phyloP scores from a whole-genome alignment of 148 eudicot genomes.

The Dysphania ambrosioides region DNA sequence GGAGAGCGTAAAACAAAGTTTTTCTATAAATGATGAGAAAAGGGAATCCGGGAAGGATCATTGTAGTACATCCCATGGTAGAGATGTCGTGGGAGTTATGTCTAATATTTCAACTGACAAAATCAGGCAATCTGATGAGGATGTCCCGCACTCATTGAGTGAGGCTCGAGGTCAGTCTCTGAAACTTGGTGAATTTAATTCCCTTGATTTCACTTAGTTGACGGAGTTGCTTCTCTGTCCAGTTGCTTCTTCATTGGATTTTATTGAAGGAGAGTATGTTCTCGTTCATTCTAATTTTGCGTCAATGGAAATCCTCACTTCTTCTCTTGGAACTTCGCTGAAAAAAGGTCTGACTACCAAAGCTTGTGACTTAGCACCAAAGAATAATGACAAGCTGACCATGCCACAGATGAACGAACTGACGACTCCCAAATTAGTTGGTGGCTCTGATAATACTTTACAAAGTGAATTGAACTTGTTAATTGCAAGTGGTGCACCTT shows the following conservation, averaged over 20 bases:
- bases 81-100: slow-evolving; percentile 11
- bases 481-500: slow-evolving; percentile 25
- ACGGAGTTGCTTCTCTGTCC: slow-evolving; percentile 13
- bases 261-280: slow-evolving; percentile 43
- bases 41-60: slow-evolving; percentile 21
- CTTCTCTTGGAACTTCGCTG: slow-evolving; percentile 39
- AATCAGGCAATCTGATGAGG: slow-evolving; percentile 25
- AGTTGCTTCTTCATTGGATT: slow-evolving; percentile 48
- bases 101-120: slow-evolving; percentile 14
- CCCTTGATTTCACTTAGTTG: slow-evolving; percentile 13
- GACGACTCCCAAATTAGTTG: slow-evolving; percentile 17
- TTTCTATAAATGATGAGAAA: slow-evolving; percentile 13
- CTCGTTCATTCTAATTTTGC: slow-evolving; percentile 49
- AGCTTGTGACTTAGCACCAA: slow-evolving; percentile 28
- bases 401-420: slow-evolving; percentile 18
- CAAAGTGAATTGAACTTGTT: slow-evolving; percentile 14
- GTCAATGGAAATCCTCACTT: slow-evolving; percentile 46
- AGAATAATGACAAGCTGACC: slow-evolving; percentile 24
- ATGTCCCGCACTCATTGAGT: slow-evolving; percentile 24
- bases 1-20: slow-evolving; percentile 6
- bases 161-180: slow-evolving; percentile 35
- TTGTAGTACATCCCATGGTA: slow-evolving; percentile 16
- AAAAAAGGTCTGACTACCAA: slow-evolving; percentile 31
- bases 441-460: slow-evolving; percentile 15
- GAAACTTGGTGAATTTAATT: not conserved